Evolutionary conservation across 2,329 filamentous ascomycete species (phyloP), one percentile per base, ranked within the genome.

Genomic region (Talaromyces sp.): DNA sequence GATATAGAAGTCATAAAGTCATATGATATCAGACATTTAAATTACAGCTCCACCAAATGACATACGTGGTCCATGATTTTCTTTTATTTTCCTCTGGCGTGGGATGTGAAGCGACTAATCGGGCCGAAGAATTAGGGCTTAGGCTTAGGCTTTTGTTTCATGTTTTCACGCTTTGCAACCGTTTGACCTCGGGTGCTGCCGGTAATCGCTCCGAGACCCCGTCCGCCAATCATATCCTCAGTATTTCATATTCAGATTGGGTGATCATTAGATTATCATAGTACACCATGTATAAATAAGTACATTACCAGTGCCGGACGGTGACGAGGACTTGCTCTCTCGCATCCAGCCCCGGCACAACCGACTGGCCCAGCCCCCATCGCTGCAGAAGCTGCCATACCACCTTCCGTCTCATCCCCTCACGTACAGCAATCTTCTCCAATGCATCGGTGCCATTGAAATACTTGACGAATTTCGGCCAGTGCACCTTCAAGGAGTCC

Each of bases 401-500:
- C 49, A 80, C 75, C 79, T 94, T 96, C 64, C 92, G 84, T 81
- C 95, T 96, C 80, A 96, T 85, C 6, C 91, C 90, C 78, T 97
- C 92, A 64, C 90, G 85, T n/a, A 95, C 81, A 1, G 90, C 87
- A 69, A 99, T 90, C 70, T 93, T 89, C 79, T 99, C 95, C 66
- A 98, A 82, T 2, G 93, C 88, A 73, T 90, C 89, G 64, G 85
- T 86, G 0, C 95, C 95, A 75, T 98, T 93, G 71, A 98, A 92
- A 76, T 97, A 95, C 76, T 90, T 92, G 71, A 89, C 85, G 70
- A 97, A 87, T 52, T 85, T 81, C 2, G 87, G 86, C 90, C 93
- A 96, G 57, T 86, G 84, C 64, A 87, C 84, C 49, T 86, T 83
- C 14, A 91, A 70, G 1, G 74, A 69, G 10, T 68, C 71, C 33